These are phyloP conservation scores for Bruguiera gymnorhiza DNA, from an alignment of 345 rosid species.

Conservation along the genomic window DNA sequence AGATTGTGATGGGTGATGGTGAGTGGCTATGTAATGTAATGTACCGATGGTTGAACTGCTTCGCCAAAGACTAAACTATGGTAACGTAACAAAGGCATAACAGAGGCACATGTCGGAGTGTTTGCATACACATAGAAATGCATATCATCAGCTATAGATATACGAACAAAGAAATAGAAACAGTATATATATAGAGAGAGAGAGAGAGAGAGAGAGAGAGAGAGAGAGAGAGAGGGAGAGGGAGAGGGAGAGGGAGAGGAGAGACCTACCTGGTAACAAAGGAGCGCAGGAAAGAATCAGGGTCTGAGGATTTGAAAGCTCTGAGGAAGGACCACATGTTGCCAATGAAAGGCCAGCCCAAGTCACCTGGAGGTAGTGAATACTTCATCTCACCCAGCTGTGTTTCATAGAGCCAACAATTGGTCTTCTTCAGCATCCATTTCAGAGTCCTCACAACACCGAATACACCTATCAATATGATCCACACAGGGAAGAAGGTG, in stretches of 20 bases:
- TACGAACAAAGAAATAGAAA: background rate
- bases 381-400: slow-evolving; percentile 45
- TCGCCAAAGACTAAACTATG: too few relatives aligned
- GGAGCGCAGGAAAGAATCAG: slow-evolving; percentile 58
- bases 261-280: slow-evolving; percentile 40
- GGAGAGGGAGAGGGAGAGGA: background rate
- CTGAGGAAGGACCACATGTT: slow-evolving; percentile 81
- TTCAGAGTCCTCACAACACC: slow-evolving; percentile 23
- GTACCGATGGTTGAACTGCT: too few relatives aligned
- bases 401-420: slow-evolving; percentile 58
- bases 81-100: too few relatives aligned
- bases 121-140: too few relatives aligned
- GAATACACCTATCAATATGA: background rate
- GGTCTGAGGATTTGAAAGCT: slow-evolving; percentile 68
- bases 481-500: too few relatives aligned
- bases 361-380: slow-evolving; percentile 72
- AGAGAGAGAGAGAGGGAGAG: background rate
- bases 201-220: background rate
- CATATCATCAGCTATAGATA: too few relatives aligned
- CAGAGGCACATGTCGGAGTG: too few relatives aligned
- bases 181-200: background rate
- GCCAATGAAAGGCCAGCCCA: slow-evolving; percentile 87
- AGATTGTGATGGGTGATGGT: too few relatives aligned
- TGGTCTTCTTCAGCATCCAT: slow-evolving; percentile 47
- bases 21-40: too few relatives aligned